Evolutionary conservation across 306 rosid genomes (phyloP).

Genomic region (Vigna nakashimae): DNA sequence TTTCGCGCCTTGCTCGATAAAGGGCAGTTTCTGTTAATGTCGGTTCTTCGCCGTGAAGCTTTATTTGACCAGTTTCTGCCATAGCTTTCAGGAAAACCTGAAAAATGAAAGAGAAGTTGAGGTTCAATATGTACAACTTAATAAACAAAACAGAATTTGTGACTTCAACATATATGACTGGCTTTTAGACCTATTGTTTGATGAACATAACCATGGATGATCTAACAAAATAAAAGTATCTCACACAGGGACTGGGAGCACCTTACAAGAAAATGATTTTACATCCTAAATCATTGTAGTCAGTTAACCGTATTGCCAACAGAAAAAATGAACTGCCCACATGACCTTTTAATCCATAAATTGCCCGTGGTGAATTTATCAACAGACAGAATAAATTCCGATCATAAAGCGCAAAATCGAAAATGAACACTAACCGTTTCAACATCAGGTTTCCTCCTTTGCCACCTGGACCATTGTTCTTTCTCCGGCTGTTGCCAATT

Average conservation of each 20-base stretch:
- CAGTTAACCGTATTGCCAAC: slow-evolving; percentile 5
- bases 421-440: slow-evolving; percentile 79
- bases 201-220: slow-evolving; percentile 20
- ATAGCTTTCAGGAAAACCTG: slow-evolving; percentile 98
- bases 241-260: slow-evolving; percentile 12
- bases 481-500: slow-evolving; percentile 92
- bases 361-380: slow-evolving; percentile 7
- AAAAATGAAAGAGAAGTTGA: slow-evolving; percentile 31
- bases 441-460: slow-evolving; percentile 88
- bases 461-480: slow-evolving; percentile 98
- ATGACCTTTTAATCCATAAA: slow-evolving; percentile 28
- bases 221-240: slow-evolving; percentile 15
- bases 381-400: not conserved
- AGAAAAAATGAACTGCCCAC: slow-evolving; percentile 16
- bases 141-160: slow-evolving; percentile 20
- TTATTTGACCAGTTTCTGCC: slow-evolving; percentile 94
- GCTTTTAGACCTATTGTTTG: slow-evolving; percentile 23
- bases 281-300: not conserved
- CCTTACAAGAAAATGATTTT: slow-evolving; percentile 20
- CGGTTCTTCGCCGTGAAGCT: slow-evolving; percentile 86
- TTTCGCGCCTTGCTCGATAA: slow-evolving; percentile 92
- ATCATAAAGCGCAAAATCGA: slow-evolving; percentile 33
- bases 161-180: slow-evolving; percentile 17
- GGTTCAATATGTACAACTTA: slow-evolving; percentile 29
- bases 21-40: slow-evolving; percentile 91